These are phyloP conservation scores for Puccinia horiana DNA, from an alignment of 1,284 basidiomycete genomes.

Conservation along the genomic window DNA sequence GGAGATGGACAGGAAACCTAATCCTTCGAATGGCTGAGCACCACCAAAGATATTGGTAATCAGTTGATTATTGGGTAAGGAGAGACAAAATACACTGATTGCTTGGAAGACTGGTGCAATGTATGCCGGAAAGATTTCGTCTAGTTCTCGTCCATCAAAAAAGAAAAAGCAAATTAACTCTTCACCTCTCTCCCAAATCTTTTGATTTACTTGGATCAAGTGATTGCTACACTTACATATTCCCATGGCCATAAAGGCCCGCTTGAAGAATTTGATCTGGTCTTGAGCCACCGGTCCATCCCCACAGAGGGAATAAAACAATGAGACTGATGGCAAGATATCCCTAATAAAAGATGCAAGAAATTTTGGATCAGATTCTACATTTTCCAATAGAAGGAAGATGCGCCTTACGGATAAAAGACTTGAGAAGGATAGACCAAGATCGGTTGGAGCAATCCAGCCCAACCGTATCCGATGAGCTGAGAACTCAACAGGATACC, in stretches of 20 bases:
- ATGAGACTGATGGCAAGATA: constrained; percentile 41
- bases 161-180: not conserved
- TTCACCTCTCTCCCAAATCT: not conserved
- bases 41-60: constrained; percentile 47
- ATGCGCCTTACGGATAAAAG: constrained; percentile 35
- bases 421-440: constrained; percentile 49
- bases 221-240: constrained; percentile 16
- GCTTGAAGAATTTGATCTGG: constrained; percentile 45
- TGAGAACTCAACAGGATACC: constrained; percentile 47
- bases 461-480: constrained; percentile 49
- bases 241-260: constrained; percentile 44
- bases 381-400: not conserved
- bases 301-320: constrained; percentile 44
- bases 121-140: constrained; percentile 47
- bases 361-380: not conserved
- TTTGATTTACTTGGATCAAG: no score
- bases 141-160: not conserved
- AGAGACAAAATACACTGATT: constrained; percentile 45
- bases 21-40: constrained; percentile 45
- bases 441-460: constrained; percentile 44
- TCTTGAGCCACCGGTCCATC: constrained; percentile 16
- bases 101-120: constrained; percentile 44
- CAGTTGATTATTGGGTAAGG: constrained; percentile 16
- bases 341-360: constrained; percentile 1
- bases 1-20: constrained; percentile 42